phyloP scores from a whole-genome alignment of 2,329 filamentous ascomycete species.

The Verticillium alfalfae region DNA sequence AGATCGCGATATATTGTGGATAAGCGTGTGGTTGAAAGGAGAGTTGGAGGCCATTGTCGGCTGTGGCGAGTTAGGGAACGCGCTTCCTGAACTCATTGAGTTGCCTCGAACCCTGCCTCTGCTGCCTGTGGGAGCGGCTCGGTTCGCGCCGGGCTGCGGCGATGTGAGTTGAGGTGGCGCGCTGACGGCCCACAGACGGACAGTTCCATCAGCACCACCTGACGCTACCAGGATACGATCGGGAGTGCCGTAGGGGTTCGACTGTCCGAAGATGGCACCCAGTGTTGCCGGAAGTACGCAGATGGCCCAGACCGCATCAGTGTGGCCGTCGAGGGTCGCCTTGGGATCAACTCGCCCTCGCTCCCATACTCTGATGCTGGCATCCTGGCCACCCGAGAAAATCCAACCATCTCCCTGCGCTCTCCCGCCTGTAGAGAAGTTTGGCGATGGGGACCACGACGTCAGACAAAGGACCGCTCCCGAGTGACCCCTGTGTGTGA shows the following conservation, averaged over 20 bases:
- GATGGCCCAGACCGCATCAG: constrained; percentile 91
- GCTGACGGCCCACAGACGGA: constrained; percentile 92
- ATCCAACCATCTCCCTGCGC: constrained; percentile 95
- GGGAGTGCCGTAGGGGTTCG: constrained; percentile 68
- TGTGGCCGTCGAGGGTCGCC: constrained; percentile 88
- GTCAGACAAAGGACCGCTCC: constrained; percentile 83
- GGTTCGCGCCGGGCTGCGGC: constrained; percentile 60
- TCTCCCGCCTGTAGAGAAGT: constrained; percentile 83
- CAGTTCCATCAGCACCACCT: constrained; percentile 82
- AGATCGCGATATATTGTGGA: constrained; percentile 75
- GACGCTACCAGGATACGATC: constrained; percentile 89
- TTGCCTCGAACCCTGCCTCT: constrained; percentile 80
- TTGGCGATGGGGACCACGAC: constrained; percentile 80
- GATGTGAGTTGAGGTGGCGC: constrained; percentile 81
- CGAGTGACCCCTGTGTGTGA: constrained; percentile 91
- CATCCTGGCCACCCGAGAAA: constrained; percentile 93
- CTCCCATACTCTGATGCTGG: constrained; percentile 92
- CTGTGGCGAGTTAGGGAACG: constrained; percentile 85
- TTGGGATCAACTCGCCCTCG: constrained; percentile 91
- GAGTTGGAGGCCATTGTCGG: constrained; percentile 80
- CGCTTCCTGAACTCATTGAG: constrained; percentile 90
- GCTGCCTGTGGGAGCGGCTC: constrained; percentile 50
- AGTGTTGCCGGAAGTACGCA: constrained; percentile 85
- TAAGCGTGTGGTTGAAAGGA: constrained; percentile 80
- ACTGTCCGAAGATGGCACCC: constrained; percentile 72